Conservation (phyloP, 2,329 filamentous ascomycete species). For the Botrytis fragariae region DNA sequence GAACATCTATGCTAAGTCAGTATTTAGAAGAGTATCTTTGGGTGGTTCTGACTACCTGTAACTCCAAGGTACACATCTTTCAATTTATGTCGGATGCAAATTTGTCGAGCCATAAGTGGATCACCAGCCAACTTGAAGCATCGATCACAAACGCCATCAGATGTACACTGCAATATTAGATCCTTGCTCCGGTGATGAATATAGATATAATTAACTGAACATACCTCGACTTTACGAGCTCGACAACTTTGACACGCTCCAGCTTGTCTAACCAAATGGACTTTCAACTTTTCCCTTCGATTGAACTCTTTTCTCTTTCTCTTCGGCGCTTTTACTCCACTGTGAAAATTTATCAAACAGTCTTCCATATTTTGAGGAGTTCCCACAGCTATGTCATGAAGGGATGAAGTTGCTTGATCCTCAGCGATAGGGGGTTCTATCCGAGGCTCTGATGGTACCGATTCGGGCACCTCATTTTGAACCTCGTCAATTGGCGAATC, state of each 20-base stretch:
- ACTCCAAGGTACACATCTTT: slow-evolving; percentile 26
- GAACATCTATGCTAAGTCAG: slow-evolving; percentile 16
- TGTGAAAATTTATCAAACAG: slow-evolving; percentile 9
- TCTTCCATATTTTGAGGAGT: slow-evolving; percentile 12
- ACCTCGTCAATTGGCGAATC: background rate
- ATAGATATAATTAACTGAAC: background rate
- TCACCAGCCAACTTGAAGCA: slow-evolving; percentile 23
- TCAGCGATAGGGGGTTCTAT: background rate
- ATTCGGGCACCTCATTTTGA: background rate
- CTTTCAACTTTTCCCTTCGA: slow-evolving; percentile 23
- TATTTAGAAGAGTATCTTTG: background rate
- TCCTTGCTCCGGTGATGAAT: background rate
- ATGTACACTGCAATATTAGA: slow-evolving; percentile 23
- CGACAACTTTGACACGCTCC: slow-evolving; percentile 25
- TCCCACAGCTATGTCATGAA: background rate
- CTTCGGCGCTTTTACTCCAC: slow-evolving; percentile 12
- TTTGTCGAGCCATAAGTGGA: slow-evolving; percentile 20
- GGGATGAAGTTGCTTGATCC: background rate
- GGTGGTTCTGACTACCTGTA: slow-evolving; percentile 18
- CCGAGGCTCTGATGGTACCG: background rate
- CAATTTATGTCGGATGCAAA: slow-evolving; percentile 26
- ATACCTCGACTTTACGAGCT: slow-evolving; percentile 25
- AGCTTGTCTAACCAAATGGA: slow-evolving; percentile 22
- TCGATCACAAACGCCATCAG: slow-evolving; percentile 23
- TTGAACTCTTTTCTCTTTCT: slow-evolving; percentile 24